phyloP scores from a whole-genome alignment of 768 basidiomycete species.

The Sarcomyxa edulis region DNA sequence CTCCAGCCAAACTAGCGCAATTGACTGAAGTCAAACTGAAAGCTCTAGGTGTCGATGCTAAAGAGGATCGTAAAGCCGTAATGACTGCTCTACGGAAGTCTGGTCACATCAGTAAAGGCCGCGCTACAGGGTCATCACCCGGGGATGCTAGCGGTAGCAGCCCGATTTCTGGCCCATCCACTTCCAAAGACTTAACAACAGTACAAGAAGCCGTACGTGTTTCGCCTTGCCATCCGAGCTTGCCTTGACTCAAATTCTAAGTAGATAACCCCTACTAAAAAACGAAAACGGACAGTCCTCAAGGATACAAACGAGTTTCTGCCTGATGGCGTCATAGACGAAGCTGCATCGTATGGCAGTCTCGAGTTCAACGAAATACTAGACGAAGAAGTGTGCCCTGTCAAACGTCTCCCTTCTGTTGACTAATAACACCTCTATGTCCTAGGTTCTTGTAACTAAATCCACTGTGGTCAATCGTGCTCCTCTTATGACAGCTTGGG shows the following conservation, averaged over 20 bases:
- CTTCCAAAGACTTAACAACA: constrained; percentile 14
- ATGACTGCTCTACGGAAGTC: constrained; percentile 58
- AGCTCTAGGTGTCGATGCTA: constrained; percentile 53
- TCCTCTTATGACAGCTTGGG: constrained; percentile 94
- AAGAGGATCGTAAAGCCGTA: constrained; percentile 58
- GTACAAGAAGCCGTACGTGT: constrained; percentile 25
- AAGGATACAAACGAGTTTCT: constrained; percentile 53
- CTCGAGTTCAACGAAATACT: constrained; percentile 70
- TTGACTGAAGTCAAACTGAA: constrained; percentile 58
- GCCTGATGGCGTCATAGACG: constrained; percentile 44
- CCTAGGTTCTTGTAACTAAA: constrained; percentile 55
- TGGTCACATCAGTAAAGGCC: constrained; percentile 41
- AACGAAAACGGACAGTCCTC: constrained; percentile 51
- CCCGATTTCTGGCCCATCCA: constrained; percentile 13
- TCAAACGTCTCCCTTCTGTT: background rate
- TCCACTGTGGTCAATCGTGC: constrained; percentile 80
- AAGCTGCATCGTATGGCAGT: constrained; percentile 44
- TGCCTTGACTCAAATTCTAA: constrained; percentile 4
- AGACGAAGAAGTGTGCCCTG: constrained; percentile 56
- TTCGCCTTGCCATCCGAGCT: background rate
- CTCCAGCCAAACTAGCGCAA: constrained; percentile 47
- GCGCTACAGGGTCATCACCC: constrained; percentile 15
- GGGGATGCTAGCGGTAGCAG: constrained; percentile 3
- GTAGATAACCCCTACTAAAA: constrained; percentile 43
- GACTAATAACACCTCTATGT: constrained; percentile 4